Evolutionary conservation across 1,139 yeast genomes (phyloP), one percentile per base, ranked within the genome.

Genomic region (Yamadazyma dendronema): DNA sequence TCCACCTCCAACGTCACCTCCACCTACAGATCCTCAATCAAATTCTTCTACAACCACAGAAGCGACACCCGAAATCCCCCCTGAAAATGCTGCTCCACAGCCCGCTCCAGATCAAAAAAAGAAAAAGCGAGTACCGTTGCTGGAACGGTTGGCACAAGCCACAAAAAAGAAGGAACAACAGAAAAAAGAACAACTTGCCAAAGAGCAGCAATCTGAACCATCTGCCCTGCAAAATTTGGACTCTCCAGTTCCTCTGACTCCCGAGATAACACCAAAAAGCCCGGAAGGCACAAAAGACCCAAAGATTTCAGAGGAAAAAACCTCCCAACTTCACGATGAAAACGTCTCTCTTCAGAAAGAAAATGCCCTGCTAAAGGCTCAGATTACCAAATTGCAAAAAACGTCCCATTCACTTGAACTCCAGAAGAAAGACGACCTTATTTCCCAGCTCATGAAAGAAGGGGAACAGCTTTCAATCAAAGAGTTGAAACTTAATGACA

Each of bases 81-180:
- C 16, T n/a, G 17, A 17, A 23, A 13, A 16, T 27, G 12, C 27
- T 14, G 24, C 23, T 15, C 8, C 14, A 17, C 17, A 21, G 17
- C 3, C 33, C 15, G 27, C 13, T 16, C 13, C 13, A 27, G 26
- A 30, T 14, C 48, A 47, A 32, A 52, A 54, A 12, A 53, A 57
- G 26, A 61, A 59, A 44, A 78, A 79, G 49, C 67, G 86, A 48
- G 62, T 84, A 31, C 75, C 94, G 0, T 65, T 86, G 49, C 90
- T 87, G 53, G 95, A 88, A 52, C 66, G 96, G 45, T 66, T 88
- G 40, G 94, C 94, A 1, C 61, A 81, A 48, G 96, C 96, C 1
- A 89, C 90, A 4, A 78, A 77, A 48, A 68, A 75, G 21, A 37
- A 33, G 26, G 19, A 29, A 22, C 23, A 19, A 30, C 28, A 32